Conservation (phyloP, 257 asterid genomes). For the Lavandula angustifolia region DNA sequence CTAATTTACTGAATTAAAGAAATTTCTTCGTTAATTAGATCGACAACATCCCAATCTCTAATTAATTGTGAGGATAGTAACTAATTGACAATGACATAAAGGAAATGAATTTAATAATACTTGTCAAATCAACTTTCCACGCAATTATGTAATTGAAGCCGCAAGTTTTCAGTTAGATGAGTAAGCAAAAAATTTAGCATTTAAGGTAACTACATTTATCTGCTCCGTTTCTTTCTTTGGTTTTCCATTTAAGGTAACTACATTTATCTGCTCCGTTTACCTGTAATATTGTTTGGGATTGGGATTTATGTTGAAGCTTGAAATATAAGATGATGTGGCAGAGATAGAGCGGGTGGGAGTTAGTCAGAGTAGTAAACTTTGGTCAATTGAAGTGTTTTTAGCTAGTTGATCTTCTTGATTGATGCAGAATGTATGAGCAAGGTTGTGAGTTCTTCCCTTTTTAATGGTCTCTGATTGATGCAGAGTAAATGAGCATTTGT, state of each 20-base stretch:
- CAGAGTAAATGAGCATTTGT: no score
- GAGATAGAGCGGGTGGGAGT: no score
- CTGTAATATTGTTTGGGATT: no score
- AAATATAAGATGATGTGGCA: conserved; percentile 11
- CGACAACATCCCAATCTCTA: neutral
- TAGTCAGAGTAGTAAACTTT: neutral
- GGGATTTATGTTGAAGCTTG: conserved; percentile 14
- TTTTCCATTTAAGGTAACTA: conserved; percentile 30
- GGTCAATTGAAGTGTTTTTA: conserved; percentile 8
- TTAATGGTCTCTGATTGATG: neutral
- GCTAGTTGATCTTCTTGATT: conserved; percentile 21
- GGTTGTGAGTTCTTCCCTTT: conserved; percentile 2
- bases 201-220: conserved; percentile 26
- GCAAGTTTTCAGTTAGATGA: no score
- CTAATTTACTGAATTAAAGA: neutral
- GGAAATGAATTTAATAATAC: neutral
- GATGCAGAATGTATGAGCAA: conserved; percentile 12
- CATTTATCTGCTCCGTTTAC: neutral
- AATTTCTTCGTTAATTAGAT: neutral
- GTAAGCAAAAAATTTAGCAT: conserved; percentile 21
- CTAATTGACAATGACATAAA: conserved; percentile 30
- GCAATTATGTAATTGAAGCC: conserved; percentile 27
- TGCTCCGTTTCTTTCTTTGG: conserved; percentile 1
- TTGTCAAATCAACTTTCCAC: conserved; percentile 16
- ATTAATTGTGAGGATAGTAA: neutral